Evolutionary conservation across 179 eudicot genomes (phyloP).

Genomic region (Heliamphora pulchella): DNA sequence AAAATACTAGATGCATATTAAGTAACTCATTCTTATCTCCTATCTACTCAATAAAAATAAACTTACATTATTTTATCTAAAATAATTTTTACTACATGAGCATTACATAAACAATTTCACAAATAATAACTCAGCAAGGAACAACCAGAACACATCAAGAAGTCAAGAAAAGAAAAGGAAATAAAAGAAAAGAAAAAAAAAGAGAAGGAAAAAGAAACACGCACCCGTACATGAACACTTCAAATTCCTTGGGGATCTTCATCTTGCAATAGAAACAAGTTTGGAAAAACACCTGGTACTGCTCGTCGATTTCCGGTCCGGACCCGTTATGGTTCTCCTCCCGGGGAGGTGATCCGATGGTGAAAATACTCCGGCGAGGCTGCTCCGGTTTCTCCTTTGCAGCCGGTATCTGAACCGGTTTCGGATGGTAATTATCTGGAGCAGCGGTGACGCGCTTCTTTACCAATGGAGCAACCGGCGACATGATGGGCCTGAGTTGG

Average conservation of each 20-base stretch:
- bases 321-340: background rate
- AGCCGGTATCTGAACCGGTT: too few species aligned
- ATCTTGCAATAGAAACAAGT: conserved; percentile 9
- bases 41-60: too few species aligned
- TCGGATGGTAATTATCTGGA: background rate
- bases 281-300: background rate
- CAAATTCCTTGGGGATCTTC: background rate
- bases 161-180: background rate
- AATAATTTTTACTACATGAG: too few species aligned
- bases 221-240: conserved; percentile 16
- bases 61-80: too few species aligned
- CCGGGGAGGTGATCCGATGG: background rate
- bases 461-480: background rate
- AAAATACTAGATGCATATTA: too few species aligned
- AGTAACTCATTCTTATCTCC: too few species aligned
- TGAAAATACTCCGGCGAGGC: background rate
- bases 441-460: background rate
- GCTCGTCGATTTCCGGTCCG: background rate
- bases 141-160: too few species aligned
- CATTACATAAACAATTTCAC: too few species aligned
- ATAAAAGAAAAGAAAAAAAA: background rate
- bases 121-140: too few species aligned
- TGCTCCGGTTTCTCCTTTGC: background rate
- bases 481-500: background rate
- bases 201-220: background rate